phyloP scores from a whole-genome alignment of 176 grass and related monocot species.

The Oryza meridionalis region DNA sequence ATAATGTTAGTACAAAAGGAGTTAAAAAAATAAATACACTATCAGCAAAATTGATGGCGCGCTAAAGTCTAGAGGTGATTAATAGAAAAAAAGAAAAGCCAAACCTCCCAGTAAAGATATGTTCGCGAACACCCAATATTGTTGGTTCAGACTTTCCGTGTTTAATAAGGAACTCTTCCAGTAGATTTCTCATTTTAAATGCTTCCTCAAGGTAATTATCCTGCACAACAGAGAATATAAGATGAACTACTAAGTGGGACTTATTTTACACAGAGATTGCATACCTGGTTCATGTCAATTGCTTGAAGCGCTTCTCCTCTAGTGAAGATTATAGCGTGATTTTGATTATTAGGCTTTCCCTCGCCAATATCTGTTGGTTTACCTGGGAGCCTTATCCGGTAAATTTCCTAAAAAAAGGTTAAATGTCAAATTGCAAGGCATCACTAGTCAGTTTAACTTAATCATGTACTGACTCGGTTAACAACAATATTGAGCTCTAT shows the following conservation, averaged over 20 bases:
- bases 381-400: conserved; percentile 72
- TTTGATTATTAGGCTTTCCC: conserved; percentile 84
- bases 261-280: conserved; percentile 10
- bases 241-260: conserved; percentile 8
- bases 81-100: conserved; percentile 28
- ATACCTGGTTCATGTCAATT: conserved; percentile 86
- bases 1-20: conserved; percentile 18
- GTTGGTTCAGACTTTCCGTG: conserved; percentile 51
- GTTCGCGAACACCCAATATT: conserved; percentile 83
- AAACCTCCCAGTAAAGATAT: conserved; percentile 88
- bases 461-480: background rate
- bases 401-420: conserved; percentile 65
- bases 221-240: conserved; percentile 50
- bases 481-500: conserved; percentile 4
- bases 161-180: conserved; percentile 59
- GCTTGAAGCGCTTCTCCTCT: conserved; percentile 85
- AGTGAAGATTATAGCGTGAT: conserved; percentile 84
- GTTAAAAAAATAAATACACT: background rate
- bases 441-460: conserved; percentile 1
- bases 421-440: conserved; percentile 29
- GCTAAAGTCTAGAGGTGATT: conserved; percentile 31
- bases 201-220: conserved; percentile 87
- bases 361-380: conserved; percentile 81
- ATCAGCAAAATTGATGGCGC: background rate
- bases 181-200: conserved; percentile 86